Evolutionary conservation across 768 basidiomycete species (phyloP).

Genomic region (Sarcodon sp.): DNA sequence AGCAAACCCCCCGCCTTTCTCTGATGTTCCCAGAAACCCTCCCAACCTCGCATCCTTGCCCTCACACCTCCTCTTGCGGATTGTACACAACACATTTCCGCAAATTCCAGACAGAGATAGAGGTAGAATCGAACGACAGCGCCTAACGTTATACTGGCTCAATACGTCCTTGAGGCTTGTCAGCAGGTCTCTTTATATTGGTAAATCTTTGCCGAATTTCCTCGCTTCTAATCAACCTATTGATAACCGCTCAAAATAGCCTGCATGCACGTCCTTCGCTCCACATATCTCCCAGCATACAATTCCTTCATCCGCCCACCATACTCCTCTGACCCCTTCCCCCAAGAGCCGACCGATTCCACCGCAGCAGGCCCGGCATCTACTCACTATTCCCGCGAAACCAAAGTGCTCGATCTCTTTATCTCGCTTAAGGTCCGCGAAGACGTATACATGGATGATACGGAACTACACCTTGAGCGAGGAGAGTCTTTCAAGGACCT

Average conservation of each 20-base stretch:
- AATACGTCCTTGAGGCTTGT: conserved; percentile 49
- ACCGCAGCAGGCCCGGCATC: conserved; percentile 15
- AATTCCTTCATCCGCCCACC: conserved; percentile 45
- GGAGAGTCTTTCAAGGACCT: conserved; percentile 71
- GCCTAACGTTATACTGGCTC: conserved; percentile 65
- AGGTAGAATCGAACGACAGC: conserved; percentile 34
- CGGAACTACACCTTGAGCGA: conserved; percentile 60
- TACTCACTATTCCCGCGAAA: conserved; percentile 55
- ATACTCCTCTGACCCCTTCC: conserved; percentile 75
- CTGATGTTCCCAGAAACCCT: conserved; percentile 6
- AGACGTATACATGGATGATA: conserved; percentile 67
- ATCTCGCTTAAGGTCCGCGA: conserved; percentile 71
- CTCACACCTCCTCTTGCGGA: conserved; percentile 51
- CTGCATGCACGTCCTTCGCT: conserved; percentile 73
- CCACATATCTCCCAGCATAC: conserved; percentile 61
- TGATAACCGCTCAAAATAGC: conserved; percentile 22
- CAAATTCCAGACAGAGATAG: conserved; percentile 25
- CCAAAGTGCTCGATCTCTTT: conserved; percentile 62
- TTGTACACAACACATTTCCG: conserved; percentile 57
- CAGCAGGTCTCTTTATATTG: conserved; percentile 54
- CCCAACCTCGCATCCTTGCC: conserved; percentile 28
- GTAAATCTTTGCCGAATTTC: conserved; percentile 19
- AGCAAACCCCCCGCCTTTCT: conserved; percentile 22
- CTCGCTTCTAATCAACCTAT: background rate
- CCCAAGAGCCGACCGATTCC: conserved; percentile 20